Conservation (phyloP, 2,329 filamentous ascomycete genomes). For the Ascochyta viciae-villosae region DNA sequence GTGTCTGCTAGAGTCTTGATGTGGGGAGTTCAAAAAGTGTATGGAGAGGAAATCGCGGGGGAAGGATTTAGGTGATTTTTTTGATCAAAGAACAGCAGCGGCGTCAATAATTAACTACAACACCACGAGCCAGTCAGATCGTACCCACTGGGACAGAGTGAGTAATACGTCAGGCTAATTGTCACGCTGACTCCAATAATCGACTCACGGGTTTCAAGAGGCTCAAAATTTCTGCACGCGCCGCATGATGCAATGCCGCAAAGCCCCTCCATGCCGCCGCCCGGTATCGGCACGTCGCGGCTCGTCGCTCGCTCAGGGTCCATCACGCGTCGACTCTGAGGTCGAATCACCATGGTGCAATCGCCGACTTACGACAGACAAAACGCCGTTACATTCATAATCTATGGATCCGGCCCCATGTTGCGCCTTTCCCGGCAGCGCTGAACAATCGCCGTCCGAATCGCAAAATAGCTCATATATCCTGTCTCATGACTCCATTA, state of each 20-base stretch:
- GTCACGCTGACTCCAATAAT: conserved; percentile 14
- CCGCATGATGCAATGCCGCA: conserved; percentile 46
- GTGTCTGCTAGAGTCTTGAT: not conserved
- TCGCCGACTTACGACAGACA: conserved; percentile 14
- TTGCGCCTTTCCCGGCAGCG: conserved; percentile 10
- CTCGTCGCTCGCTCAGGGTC: conserved; percentile 6
- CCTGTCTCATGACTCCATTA: conserved; percentile 24
- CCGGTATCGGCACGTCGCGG: conserved; percentile 10
- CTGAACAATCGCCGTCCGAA: conserved; percentile 15
- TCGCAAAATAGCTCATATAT: conserved; percentile 16
- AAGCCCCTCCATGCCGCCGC: conserved; percentile 22
- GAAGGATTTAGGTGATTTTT: not conserved
- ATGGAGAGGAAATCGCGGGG: conserved; percentile 13
- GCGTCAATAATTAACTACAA: conserved; percentile 24
- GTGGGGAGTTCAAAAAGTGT: conserved; percentile 4
- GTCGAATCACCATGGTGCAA: conserved; percentile 1
- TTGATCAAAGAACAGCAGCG: conserved; percentile 23
- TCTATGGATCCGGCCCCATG: conserved; percentile 20
- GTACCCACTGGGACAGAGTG: conserved; percentile 20
- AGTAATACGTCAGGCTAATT: conserved; percentile 19
- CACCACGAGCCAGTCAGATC: conserved; percentile 23
- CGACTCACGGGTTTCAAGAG: conserved; percentile 12
- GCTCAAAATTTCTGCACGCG: conserved; percentile 39
- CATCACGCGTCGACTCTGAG: not conserved
- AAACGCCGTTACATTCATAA: conserved; percentile 20